Conservation (phyloP, 192 early-diverging fungal species). For the Backusella psychrophila region DNA sequence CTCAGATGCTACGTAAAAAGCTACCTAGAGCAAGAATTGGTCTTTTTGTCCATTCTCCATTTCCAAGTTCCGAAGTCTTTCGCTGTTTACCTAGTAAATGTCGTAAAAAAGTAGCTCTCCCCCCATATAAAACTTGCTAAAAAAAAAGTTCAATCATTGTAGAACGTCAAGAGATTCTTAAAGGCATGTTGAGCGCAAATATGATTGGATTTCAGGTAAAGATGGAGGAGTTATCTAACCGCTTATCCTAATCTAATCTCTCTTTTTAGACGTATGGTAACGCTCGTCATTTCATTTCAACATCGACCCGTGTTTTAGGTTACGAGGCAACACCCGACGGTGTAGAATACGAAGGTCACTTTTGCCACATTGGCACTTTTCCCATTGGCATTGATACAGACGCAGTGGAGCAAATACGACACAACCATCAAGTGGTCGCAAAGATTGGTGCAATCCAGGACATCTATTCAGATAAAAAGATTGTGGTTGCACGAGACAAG, state of each 20-base stretch:
- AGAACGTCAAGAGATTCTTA: slow-evolving; percentile 80
- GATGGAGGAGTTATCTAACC: not conserved
- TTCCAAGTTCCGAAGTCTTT: slow-evolving; percentile 95
- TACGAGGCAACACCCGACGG: slow-evolving; percentile 91
- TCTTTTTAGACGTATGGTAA: slow-evolving; percentile 81
- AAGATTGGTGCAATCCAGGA: slow-evolving; percentile 83
- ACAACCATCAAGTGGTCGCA: slow-evolving; percentile 58
- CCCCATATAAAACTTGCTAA: slow-evolving; percentile 12
- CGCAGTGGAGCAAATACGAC: slow-evolving; percentile 60
- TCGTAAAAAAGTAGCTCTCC: slow-evolving; percentile 35
- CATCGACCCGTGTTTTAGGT: slow-evolving; percentile 92
- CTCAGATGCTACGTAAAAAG: slow-evolving; percentile 77
- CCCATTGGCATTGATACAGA: slow-evolving; percentile 95
- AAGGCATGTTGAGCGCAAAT: slow-evolving; percentile 88
- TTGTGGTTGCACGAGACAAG: slow-evolving; percentile 95
- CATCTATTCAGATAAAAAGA: slow-evolving; percentile 87
- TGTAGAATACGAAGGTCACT: slow-evolving; percentile 79
- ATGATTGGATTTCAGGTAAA: slow-evolving; percentile 89
- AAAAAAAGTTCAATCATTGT: slow-evolving; percentile 72
- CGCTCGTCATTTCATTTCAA: slow-evolving; percentile 89
- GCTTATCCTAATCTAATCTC: not conserved
- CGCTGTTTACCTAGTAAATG: slow-evolving; percentile 83
- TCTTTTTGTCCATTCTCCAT: slow-evolving; percentile 96
- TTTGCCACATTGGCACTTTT: slow-evolving; percentile 85
- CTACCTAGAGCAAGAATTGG: slow-evolving; percentile 86